phyloP scores from a whole-genome alignment of 257 asterid species.

The Solanum dulcamara region DNA sequence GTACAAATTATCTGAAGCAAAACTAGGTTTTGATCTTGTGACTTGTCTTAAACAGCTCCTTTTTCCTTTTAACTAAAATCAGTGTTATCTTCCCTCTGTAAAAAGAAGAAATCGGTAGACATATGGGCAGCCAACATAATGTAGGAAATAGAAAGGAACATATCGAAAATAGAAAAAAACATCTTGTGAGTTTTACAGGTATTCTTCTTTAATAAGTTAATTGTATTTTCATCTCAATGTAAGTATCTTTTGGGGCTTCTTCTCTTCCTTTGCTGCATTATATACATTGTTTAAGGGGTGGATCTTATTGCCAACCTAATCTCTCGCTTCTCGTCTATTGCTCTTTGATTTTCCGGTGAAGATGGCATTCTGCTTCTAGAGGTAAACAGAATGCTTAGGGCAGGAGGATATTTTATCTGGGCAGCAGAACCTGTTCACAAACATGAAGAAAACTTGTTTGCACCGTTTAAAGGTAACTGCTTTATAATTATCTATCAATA shows the following conservation, averaged over 20 bases:
- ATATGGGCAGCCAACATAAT: not conserved
- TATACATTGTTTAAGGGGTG: not conserved
- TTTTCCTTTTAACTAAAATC: not conserved
- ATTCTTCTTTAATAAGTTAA: not conserved
- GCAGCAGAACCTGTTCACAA: constrained; percentile 16
- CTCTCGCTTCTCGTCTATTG: not conserved
- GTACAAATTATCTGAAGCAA: not conserved
- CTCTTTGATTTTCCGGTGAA: constrained; percentile 6
- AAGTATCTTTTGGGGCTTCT: not conserved
- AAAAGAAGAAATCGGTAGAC: not conserved
- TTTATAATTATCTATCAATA: not conserved
- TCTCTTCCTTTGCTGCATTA: not conserved
- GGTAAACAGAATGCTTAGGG: constrained; percentile 61
- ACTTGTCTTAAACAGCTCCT: not conserved
- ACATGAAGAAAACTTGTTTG: constrained; percentile 11
- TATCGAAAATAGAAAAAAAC: not conserved
- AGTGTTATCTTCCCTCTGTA: not conserved
- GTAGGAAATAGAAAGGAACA: not conserved
- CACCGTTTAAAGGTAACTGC: constrained; percentile 40
- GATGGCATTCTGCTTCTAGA: constrained; percentile 59
- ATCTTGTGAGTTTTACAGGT: not conserved
- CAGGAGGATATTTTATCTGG: constrained; percentile 55
- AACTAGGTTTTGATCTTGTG: not conserved
- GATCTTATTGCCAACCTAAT: not conserved
- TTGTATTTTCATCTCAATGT: not conserved